Conservation (phyloP, 768 basidiomycete species). For the Psilocybe sp. region DNA sequence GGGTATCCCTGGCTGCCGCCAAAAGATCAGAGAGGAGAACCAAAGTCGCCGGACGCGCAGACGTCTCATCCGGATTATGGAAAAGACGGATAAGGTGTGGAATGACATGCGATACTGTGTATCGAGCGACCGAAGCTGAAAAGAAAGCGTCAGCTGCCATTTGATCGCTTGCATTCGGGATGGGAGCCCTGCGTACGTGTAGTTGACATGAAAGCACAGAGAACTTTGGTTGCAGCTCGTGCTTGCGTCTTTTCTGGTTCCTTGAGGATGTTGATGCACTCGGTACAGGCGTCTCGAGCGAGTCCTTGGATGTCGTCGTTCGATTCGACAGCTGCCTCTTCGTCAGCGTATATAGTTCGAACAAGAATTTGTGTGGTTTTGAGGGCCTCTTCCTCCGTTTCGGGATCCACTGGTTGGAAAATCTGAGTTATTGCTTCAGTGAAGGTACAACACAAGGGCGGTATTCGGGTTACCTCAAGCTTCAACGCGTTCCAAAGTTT, state of each 20-base stretch:
- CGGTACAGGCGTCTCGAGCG: constrained; percentile 71
- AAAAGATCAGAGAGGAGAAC: constrained; percentile 66
- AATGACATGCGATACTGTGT: constrained; percentile 63
- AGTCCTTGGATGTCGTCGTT: constrained; percentile 50
- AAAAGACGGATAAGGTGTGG: constrained; percentile 80
- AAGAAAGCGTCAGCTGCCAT: neutral
- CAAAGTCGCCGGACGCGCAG: constrained; percentile 65
- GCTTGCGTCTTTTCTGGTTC: constrained; percentile 96
- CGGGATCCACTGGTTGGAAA: constrained; percentile 83
- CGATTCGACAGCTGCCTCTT: constrained; percentile 35
- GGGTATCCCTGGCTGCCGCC: constrained; percentile 42
- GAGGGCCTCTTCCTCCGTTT: constrained; percentile 74
- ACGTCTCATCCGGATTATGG: constrained; percentile 64
- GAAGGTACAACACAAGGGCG: neutral
- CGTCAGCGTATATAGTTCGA: constrained; percentile 61
- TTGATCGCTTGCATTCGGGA: too few relatives aligned
- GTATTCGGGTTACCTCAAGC: constrained; percentile 66
- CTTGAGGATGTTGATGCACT: constrained; percentile 74
- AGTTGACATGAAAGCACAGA: constrained; percentile 75
- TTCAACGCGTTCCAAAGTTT: constrained; percentile 92
- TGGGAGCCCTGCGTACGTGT: constrained; percentile 55
- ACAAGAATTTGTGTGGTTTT: constrained; percentile 71
- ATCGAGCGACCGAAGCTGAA: constrained; percentile 66
- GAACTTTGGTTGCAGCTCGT: constrained; percentile 78
- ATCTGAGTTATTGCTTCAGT: constrained; percentile 49